Conservation (phyloP, 2,329 filamentous ascomycete species). For the Elsinoe necatrix region DNA sequence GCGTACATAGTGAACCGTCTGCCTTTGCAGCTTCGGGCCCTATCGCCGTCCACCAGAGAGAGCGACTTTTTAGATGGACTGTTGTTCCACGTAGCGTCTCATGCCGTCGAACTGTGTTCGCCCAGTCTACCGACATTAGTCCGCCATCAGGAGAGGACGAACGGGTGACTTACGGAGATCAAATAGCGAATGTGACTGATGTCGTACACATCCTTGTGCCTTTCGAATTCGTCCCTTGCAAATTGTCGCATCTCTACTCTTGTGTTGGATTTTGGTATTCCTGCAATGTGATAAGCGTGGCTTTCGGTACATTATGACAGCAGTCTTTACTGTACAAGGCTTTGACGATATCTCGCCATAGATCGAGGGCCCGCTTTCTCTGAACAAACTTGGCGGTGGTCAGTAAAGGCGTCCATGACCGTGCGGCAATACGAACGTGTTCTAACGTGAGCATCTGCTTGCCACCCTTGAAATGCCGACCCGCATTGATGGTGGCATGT, state of each 20-base stretch:
- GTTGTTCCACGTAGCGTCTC: constrained; percentile 35
- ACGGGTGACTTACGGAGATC: constrained; percentile 32
- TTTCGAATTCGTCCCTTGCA: constrained; percentile 42
- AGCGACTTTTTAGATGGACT: constrained; percentile 19
- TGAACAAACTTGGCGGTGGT: constrained; percentile 39
- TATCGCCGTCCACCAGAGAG: too few species aligned
- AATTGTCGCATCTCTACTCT: constrained; percentile 40
- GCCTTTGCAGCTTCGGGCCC: too few species aligned
- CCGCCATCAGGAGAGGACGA: background rate
- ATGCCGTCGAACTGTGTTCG: constrained; percentile 45
- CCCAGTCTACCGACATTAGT: constrained; percentile 30
- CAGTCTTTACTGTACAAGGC: constrained; percentile 30
- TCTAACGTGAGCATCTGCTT: constrained; percentile 29
- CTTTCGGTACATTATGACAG: background rate
- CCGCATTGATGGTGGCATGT: constrained; percentile 27
- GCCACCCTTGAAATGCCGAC: constrained; percentile 26
- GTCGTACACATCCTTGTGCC: constrained; percentile 39
- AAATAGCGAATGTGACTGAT: constrained; percentile 42
- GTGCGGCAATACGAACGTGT: constrained; percentile 24
- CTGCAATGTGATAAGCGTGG: constrained; percentile 19
- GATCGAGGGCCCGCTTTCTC: constrained; percentile 36
- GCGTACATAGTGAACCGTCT: too few species aligned
- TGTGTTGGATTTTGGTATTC: constrained; percentile 30
- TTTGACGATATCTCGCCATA: constrained; percentile 43
- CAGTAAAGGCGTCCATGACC: background rate